A percentile compares a stretch with the other conserved stretches of the same genome.
Conservation (phyloP, 345 rosid species). For the Nephelium lappaceum region DNA sequence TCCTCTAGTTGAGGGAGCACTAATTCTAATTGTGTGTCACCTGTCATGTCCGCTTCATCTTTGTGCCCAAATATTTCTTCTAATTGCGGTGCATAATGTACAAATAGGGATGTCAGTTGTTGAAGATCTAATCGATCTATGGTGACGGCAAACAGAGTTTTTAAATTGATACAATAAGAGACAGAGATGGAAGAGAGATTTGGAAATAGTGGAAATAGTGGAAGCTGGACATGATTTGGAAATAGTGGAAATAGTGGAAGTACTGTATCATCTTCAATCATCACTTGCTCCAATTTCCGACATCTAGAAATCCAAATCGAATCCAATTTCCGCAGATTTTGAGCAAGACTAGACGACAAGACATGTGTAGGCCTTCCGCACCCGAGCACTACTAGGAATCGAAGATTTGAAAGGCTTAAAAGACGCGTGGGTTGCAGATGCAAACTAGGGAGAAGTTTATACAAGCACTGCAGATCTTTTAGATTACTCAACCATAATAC, state of each 20-base stretch:
- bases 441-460: too few relatives aligned
- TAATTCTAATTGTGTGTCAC: not conserved
- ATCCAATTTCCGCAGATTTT: slow-evolving; percentile 3
- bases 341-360: not conserved
- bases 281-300: not conserved
- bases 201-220: not conserved
- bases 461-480: not conserved
- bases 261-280: not conserved
- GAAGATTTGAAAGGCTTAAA: not conserved
- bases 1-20: too few relatives aligned
- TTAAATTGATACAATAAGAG: not conserved
- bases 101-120: not conserved
- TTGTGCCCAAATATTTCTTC: not conserved
- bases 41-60: not conserved
- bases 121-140: not conserved
- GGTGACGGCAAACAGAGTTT: not conserved
- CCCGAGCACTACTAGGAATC: not conserved
- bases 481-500: not conserved
- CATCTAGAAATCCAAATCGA: fast-evolving
- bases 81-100: not conserved
- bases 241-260: too few relatives aligned
- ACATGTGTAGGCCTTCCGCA: not conserved
- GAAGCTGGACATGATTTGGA: not conserved
- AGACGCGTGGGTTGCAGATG: not conserved
- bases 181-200: not conserved